Evolutionary conservation across 192 early-diverging fungal species (phyloP), one percentile per base, ranked within the genome.

Genomic region (Mortierella alpina): DNA sequence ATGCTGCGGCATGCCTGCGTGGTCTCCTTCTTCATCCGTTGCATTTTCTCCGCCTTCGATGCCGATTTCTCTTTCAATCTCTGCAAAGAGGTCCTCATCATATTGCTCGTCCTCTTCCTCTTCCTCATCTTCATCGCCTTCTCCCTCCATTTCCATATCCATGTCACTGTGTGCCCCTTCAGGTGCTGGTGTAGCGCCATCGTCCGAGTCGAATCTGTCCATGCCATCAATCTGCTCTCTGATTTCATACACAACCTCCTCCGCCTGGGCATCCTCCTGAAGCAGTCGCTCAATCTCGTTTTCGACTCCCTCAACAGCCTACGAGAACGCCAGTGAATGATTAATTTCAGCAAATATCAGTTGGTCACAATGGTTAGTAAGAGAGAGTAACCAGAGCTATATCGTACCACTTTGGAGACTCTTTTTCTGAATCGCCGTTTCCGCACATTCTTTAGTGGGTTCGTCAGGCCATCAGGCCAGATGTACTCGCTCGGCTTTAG

Each of bases 221-320:
- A 51, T 72, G 44, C 55, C 69, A 46, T 74, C 75, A 20, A 59
- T 44, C 41, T 68, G 58, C 48, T 59, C 44, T 22, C 58, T 20
- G 22, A 78, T 74, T 10, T 67, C 91, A 68, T 89, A 93, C 42
- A 73, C 59, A 10, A 95, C 90, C 42, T 94, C 85, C 39, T 93
- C 91, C 5, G 95, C 93, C 45, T 86, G 77, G 2, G 88, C 83
- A 84, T 95, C 94, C 15, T 89, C 89, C 59, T 91, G 74, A 10
- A 96, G 84, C 50, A 96, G 78, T 59, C 94, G 82, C 49, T 95
- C 94, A 7, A 96, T 93, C 72, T 96, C 95, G 41, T 85, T 80
- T 57, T 96, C 95, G 0, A 96, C 93, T 44, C 91, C 89, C 75
- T 96, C 95, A 59, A 93, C 91, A 4, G 90, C 89, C 93, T 94